phyloP scores from a whole-genome alignment of 106 monocot species.

The Acorus calamus region DNA sequence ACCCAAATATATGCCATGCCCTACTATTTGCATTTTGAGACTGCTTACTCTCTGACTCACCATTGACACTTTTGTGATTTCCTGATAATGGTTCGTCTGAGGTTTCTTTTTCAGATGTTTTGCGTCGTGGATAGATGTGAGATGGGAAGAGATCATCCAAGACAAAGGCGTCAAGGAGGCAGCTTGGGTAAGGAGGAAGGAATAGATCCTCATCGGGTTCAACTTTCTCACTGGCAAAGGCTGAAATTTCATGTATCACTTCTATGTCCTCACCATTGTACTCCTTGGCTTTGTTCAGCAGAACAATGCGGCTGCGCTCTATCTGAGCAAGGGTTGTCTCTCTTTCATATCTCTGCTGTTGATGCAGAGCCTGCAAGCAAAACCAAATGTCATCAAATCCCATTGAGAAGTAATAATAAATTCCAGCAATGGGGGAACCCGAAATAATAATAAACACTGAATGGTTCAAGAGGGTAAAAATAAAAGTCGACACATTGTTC shows the following conservation, averaged over 20 bases:
- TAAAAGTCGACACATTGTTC: no score
- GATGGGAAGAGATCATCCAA: slow-evolving; percentile 31
- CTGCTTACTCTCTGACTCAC: slow-evolving; percentile 3
- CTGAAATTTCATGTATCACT: slow-evolving; percentile 53
- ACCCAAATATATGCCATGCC: slow-evolving; percentile 19
- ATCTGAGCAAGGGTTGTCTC: slow-evolving; percentile 58
- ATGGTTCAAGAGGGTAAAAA: no score
- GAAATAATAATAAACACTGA: no score
- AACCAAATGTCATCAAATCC: no score
- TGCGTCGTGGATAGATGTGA: slow-evolving; percentile 9
- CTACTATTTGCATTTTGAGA: not conserved
- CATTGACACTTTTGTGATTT: slow-evolving; percentile 7
- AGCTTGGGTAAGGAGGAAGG: slow-evolving; percentile 49
- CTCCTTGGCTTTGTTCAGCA: slow-evolving; percentile 51
- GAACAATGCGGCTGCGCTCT: slow-evolving; percentile 43
- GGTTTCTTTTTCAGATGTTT: slow-evolving; percentile 8
- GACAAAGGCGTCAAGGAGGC: slow-evolving; percentile 38
- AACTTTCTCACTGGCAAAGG: slow-evolving; percentile 53
- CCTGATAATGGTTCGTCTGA: not conserved
- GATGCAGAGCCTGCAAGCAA: slow-evolving; percentile 34
- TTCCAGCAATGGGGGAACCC: no score
- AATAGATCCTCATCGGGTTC: slow-evolving; percentile 44
- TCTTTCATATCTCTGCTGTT: slow-evolving; percentile 78
- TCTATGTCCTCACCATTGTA: slow-evolving; percentile 65
- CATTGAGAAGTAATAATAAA: no score